These are phyloP conservation scores for Purpureocillium lavendulum DNA, from an alignment of 2,329 filamentous ascomycete species.

Conservation along the genomic window DNA sequence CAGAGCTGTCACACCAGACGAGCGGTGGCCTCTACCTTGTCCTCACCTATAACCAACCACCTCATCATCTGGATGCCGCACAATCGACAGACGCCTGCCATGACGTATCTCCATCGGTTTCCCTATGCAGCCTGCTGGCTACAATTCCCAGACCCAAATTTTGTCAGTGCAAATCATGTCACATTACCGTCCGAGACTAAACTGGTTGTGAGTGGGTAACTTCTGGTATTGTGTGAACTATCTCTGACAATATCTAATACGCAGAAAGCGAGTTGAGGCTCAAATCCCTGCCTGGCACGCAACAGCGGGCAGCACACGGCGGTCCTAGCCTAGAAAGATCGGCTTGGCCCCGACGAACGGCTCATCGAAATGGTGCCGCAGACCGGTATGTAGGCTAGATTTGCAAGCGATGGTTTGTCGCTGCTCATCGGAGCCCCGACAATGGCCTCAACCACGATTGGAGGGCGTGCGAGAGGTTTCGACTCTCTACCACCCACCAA, in stretches of 20 bases:
- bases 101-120: too few species aligned
- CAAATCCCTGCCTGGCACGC: constrained; percentile 17
- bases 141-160: too few species aligned
- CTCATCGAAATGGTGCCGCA: not conserved
- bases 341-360: constrained; percentile 1
- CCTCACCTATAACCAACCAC: too few species aligned
- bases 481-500: constrained; percentile 77
- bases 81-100: too few species aligned
- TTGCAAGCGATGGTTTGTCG: not conserved
- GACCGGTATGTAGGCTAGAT: not conserved
- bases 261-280: constrained; percentile 55
- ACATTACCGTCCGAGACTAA: not conserved
- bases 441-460: constrained; percentile 54
- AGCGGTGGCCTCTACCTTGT: too few species aligned
- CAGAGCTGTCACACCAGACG: too few species aligned
- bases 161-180: too few species aligned
- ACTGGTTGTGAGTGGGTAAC: constrained; percentile 48
- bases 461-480: constrained; percentile 28
- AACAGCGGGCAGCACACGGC: constrained; percentile 4
- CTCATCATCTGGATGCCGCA: too few species aligned
- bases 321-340: constrained; percentile 3
- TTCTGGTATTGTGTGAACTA: constrained; percentile 51
- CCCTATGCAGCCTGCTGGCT: too few species aligned
- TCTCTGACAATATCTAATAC: constrained; percentile 44
- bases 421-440: not conserved